Evolutionary conservation across 208 protist genomes (phyloP).

Genomic region (Wallacemonas sp.): DNA sequence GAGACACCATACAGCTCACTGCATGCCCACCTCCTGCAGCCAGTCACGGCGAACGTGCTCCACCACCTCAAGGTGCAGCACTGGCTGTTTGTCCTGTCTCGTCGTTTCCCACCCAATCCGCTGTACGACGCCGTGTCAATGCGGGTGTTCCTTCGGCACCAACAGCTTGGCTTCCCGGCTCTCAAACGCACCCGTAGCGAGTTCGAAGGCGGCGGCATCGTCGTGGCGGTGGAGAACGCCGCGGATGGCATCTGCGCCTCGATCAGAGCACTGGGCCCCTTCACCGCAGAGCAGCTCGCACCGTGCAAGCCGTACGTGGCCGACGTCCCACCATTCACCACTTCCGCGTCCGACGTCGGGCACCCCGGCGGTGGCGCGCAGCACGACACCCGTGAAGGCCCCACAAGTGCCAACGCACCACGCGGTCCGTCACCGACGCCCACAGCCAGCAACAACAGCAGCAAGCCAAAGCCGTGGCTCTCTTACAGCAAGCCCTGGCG

Average conservation of each 20-base stretch:
- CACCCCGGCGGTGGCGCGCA: too few species aligned
- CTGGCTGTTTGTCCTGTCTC: conserved; percentile 65
- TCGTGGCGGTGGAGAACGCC: conserved; percentile 8
- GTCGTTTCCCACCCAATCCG: conserved; percentile 41
- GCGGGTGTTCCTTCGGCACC: conserved; percentile 41
- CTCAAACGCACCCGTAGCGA: conserved; percentile 22
- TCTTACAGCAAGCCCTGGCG: conserved; percentile 70
- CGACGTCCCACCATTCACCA: conserved; percentile 17
- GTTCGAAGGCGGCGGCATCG: background rate
- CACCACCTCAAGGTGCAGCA: conserved; percentile 78
- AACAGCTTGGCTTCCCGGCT: conserved; percentile 54
- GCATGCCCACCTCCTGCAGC: conserved; percentile 41
- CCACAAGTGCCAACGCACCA: too few species aligned
- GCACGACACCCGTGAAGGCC: too few species aligned
- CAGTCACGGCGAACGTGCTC: conserved; percentile 34
- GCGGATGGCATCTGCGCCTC: conserved; percentile 18
- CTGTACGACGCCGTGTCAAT: conserved; percentile 46
- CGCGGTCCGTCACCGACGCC: conserved; percentile 3
- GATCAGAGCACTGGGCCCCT: background rate
- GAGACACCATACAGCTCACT: conserved; percentile 51
- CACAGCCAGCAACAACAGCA: background rate
- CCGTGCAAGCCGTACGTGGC: conserved; percentile 16
- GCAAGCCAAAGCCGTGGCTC: conserved; percentile 50
- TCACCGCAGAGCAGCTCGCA: background rate
- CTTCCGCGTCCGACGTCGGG: background rate